A percentile compares a stretch with the other conserved stretches of the same genome.
These are phyloP conservation scores for Ulvella scutata DNA, from an alignment of 139 green algal species.

Conservation along the genomic window DNA sequence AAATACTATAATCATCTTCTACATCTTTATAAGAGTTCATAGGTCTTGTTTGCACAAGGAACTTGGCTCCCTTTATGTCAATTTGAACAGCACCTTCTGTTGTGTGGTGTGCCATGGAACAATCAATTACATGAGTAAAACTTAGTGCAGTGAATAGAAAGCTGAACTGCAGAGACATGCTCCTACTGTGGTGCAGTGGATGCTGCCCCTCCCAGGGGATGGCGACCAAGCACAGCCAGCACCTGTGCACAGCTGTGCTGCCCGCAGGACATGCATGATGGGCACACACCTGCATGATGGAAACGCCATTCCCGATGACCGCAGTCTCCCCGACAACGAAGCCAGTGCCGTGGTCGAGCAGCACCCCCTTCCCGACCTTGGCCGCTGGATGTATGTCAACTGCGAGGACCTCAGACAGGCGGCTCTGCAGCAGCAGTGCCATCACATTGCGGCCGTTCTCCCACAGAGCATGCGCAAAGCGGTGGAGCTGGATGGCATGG, in stretches of 20 bases:
- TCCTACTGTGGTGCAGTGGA: too few relatives aligned
- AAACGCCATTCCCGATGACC: slow-evolving; percentile 83
- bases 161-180: too few relatives aligned
- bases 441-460: slow-evolving; percentile 45
- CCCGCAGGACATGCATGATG: not conserved
- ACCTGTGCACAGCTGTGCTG: not conserved
- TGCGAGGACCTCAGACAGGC: slow-evolving; percentile 57
- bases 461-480: slow-evolving; percentile 72
- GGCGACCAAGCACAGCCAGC: too few relatives aligned
- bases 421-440: slow-evolving; percentile 54
- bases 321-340: slow-evolving; percentile 92
- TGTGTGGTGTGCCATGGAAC: too few relatives aligned
- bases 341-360: slow-evolving; percentile 87
- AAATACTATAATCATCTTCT: too few relatives aligned
- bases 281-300: slow-evolving; percentile 60
- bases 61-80: too few relatives aligned
- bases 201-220: too few relatives aligned
- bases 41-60: too few relatives aligned
- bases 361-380: slow-evolving; percentile 53
- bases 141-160: too few relatives aligned
- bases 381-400: slow-evolving; percentile 86
- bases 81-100: too few relatives aligned
- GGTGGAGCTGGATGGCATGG: slow-evolving; percentile 77
- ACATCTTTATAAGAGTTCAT: too few relatives aligned
- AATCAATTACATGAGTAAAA: too few relatives aligned